Percentiles rank a stretch among this genome's conserved stretches.
Evolutionary conservation across 495 filamentous ascomycete species (phyloP).

Genomic region (Penicillium samsonianum): DNA sequence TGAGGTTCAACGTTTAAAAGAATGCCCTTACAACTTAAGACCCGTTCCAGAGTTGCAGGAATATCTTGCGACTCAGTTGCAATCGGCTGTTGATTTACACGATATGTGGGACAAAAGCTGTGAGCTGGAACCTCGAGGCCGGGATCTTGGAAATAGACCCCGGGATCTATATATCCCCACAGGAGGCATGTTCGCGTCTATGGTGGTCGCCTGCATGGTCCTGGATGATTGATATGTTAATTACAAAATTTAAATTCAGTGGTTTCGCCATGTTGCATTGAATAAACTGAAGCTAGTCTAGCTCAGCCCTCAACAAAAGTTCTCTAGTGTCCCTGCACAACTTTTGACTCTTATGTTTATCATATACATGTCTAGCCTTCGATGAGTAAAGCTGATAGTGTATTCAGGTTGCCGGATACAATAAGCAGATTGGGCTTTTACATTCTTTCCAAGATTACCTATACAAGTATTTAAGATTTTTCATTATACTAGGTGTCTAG

Average conservation of each 20-base stretch:
- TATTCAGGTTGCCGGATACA: no score
- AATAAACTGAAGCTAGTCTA: not conserved
- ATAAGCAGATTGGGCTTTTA: no score
- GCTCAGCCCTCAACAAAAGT: no score
- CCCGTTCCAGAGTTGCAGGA: conserved; percentile 86
- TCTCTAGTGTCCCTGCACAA: no score
- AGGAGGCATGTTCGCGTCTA: conserved; percentile 46
- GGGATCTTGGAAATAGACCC: conserved; percentile 69
- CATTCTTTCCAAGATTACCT: no score
- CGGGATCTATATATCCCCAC: conserved; percentile 43
- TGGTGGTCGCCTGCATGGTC: conserved; percentile 34
- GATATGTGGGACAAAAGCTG: conserved; percentile 93
- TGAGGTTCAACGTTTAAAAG: conserved; percentile 89
- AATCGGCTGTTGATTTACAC: conserved; percentile 79
- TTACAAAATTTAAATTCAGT: no score
- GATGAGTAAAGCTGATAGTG: no score
- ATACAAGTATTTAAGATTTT: no score
- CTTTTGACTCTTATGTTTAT: no score
- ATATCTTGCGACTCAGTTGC: conserved; percentile 84
- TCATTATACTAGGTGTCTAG: no score
- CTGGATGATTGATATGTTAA: conserved; percentile 15
- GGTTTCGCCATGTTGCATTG: not conserved
- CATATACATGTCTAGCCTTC: no score
- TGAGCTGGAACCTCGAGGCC: conserved; percentile 79
- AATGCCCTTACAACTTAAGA: conserved; percentile 80